Base-by-base conservation (phyloP, 768 basidiomycete species). In the Imleria badia region DNA sequence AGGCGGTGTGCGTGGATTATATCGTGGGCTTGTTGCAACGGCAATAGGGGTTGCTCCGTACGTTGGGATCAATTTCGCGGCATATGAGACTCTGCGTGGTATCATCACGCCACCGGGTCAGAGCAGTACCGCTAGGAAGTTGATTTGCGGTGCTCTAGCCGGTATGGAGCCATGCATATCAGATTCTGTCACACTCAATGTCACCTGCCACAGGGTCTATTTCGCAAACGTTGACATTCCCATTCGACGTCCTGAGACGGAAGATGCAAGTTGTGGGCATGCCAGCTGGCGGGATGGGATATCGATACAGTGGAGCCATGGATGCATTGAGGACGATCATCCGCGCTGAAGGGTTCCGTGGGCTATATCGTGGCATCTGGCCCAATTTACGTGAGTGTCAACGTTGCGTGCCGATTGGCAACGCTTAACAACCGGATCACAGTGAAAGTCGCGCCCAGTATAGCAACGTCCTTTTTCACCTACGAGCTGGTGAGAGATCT, bases 221-320 rank as follows among this genome's bases (percentile, higher is more conserved):
- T 60, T 94, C 94, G 13, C 93, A 98, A 71, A 92, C 94, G 46
- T 72, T 98, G 62, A 98, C 95, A 6, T 98, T 96, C 69, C 96
- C 96, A 10, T 91, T 97, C 64, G 96, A 99, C 69, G 91, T 98
- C 6, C 72, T 98, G 54, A 81, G 96, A 44, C 81, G 96, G 56
- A 96, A 98, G 78, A 94, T 98, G 88, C 96, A 98, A 70, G 91
- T 96, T 55, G 81, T 84, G 6, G 92, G 92, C 13, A 87, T 94
- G 85, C 72, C 80, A 61, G 76, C 73, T 13, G 80, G 79, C 17
- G 75, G 78, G 13, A 66, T 83, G 56, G 78, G 80, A 43, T 75
- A 84, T 61, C 84, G 85, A 70, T 95, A 94, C 72, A 84, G 73
- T 40, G 90, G 91, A 10, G 94, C 93, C 7, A 54, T 92, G 33